Evolutionary conservation across 495 filamentous ascomycete species (phyloP).

Genomic region (Chaetomium cochliodes): DNA sequence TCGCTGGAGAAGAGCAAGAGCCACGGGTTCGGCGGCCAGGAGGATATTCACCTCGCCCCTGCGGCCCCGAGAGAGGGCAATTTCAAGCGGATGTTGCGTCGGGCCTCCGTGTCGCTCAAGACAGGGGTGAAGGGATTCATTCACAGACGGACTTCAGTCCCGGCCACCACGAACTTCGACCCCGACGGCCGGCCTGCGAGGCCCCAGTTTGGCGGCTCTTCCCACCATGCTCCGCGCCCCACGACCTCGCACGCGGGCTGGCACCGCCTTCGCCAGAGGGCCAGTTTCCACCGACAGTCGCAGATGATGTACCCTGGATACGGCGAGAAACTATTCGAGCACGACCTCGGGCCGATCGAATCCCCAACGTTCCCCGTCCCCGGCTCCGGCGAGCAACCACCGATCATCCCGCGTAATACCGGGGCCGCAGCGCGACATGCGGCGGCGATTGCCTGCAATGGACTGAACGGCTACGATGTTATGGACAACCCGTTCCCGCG

Average conservation of each 20-base stretch:
- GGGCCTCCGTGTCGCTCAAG: slow-evolving; percentile 50
- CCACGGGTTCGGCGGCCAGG: slow-evolving; percentile 30
- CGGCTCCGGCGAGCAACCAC: slow-evolving; percentile 50
- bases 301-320: slow-evolving; percentile 39
- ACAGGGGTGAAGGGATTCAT: slow-evolving; percentile 45
- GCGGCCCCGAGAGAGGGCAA: slow-evolving; percentile 24
- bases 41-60: slow-evolving; percentile 21
- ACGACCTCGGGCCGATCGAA: slow-evolving; percentile 34
- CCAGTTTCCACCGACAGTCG: slow-evolving; percentile 49
- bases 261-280: slow-evolving; percentile 49
- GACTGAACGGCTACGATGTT: slow-evolving; percentile 58
- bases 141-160: slow-evolving; percentile 48
- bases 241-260: slow-evolving; percentile 49
- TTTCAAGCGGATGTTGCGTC: slow-evolving; percentile 48
- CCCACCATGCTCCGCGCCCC: slow-evolving; percentile 31
- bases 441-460: slow-evolving; percentile 56
- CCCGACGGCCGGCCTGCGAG: slow-evolving; percentile 31
- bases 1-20: slow-evolving; percentile 36
- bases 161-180: slow-evolving; percentile 35
- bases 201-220: slow-evolving; percentile 26
- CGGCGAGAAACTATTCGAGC: slow-evolving; percentile 37
- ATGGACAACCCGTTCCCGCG: slow-evolving; percentile 39
- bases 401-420: slow-evolving; percentile 53
- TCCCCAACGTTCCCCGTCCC: slow-evolving; percentile 46
- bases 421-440: slow-evolving; percentile 71